Base-by-base conservation (phyloP, 2,329 filamentous ascomycete species). In the Magnaporthiopsis incrustans region DNA sequence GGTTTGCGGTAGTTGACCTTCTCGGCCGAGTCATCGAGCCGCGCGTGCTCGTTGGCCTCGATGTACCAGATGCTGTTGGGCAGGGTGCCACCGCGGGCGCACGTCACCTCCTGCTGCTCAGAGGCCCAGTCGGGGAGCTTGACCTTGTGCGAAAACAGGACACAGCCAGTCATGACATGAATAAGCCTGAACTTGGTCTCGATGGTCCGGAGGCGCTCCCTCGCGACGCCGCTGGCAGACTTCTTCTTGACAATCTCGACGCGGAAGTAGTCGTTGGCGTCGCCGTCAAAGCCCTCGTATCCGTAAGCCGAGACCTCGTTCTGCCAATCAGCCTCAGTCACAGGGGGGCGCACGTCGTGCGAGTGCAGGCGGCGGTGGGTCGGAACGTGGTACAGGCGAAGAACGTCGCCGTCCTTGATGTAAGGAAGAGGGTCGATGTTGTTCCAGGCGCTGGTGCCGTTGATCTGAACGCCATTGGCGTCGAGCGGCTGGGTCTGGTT, bases 31-130 rank as follows among this genome's bases (percentile, higher is more conserved):
- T 83, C 82, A 27, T 86, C 85, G 63, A 97, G 84, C 71, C 85
- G 80, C 14, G 92, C 90, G 72, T 98, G 95, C 66, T 88, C 83
- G 75, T 99, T 99, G 69, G 86, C 86, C 77, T 99, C 95, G 67
- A 99, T 82, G 72, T 97, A 98, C 95, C 95, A 99, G 69, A 99
- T 79, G 72, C 92, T 97, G 84, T 99, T 99, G 64, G 95, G 95
- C 53, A 97, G 80, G 67, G 92, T 97, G 70, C 92, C 95, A 60
- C 91, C 89, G 70, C 88, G 89, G 10, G 95, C 95, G 73, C 95
- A 99, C 26, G 94, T 98, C n/a, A 99, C 95, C 77, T 99, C 95
- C 76, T 99, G 95, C 76, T 99, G 95, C 76, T 98, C 95, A 63
- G 89, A 99, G 60, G 91, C 95, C 95, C 95, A 99, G 3, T 96